Base-by-base conservation (phyloP, 1,284 basidiomycete genomes). In the Cryptococcus sp. region DNA sequence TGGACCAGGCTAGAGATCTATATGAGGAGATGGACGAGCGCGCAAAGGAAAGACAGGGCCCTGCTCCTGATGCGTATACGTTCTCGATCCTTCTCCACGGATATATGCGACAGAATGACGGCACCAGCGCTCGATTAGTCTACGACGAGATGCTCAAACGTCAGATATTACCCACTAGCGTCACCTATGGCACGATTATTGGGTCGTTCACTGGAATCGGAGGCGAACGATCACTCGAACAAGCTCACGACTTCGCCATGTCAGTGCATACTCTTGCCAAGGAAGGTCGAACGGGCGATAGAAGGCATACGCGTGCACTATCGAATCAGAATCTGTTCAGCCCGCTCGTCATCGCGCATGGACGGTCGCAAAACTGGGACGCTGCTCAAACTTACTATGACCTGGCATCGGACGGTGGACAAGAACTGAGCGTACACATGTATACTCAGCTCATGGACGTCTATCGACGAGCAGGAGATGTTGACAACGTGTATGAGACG, bases 41-140 rank as follows among this genome's bases (percentile, higher is more conserved):
- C 0, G 45, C 67, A 1, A 70, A 80, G 16, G 74, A 78, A 43
- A 49, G 53, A 1, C 41, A 55, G 13, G 52, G 58, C 0, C 58
- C 66, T 1, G 19, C 52, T 39, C 74, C 81, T 1, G 76, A 80
- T 55, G 68, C 77, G 20, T 88, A 87, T 69, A 81, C 88, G 50
- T 84, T 91, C 63, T 92, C 91, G n/a, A 88, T 92, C 72, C 80
- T 98, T 65, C 88, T 98, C 79, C 83, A 86, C 19, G 91, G 87
- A 1, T 88, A 87, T 71, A 80, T 96, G 46, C 85, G 86, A 19
- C 64, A 70, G 0, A 83, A 85, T 1, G 79, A 89, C 45, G 80
- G 81, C 51, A 66, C 73, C 3, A 80, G 80, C 48, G 93, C 93
- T 1, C 86, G 83, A 73, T 81, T 78, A 2, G 82, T 91, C 23